Evolutionary conservation across 495 filamentous ascomycete genomes (phyloP), one percentile per base, ranked within the genome.

Genomic region (Paragyromitra xinjiangensis): DNA sequence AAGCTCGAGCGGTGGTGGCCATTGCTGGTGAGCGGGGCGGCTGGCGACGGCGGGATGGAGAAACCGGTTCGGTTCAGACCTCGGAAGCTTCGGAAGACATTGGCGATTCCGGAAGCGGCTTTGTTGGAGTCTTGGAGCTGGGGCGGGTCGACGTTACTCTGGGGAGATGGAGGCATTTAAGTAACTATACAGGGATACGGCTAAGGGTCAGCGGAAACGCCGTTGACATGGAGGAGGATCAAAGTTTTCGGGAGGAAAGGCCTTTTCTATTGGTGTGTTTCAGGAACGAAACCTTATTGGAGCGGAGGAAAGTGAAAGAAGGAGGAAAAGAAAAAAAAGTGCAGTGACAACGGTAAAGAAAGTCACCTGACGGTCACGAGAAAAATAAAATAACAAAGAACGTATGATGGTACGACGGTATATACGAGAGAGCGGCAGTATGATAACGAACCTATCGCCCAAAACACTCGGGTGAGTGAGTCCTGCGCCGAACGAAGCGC

Each of bases 401-500:
- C 34, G 39, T 64, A 70, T 65, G 51, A 74, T 77, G 58, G 51
- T 64, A 56, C 37, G 59, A 50, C 61, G 19, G 51, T 9, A 55
- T 55, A 56, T 69, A 42, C 22, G 51, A 26, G 51, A 48, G 44
- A 12, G 44, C 44, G 11, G 51, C 24, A 71, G 51, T 64, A 71
- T 64, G 45, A 61, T 71, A 51, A 71, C 77, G 50, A 78, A 78
- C 77, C 77, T 78, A 58, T 78, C 73, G 29, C 65, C 65, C 65
- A 64, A 61, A 78, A 78, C 58, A 78, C 77, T 78, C 77, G 74
- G 34, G 77, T 78, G 77, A 78, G 77, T 58, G 77, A 78, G 77
- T 78, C 73, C 77, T 78, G 73, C 77, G 77, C 77, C 65, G 77
- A 78, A 78, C 74, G 77, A 78, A 78, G 77, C 77, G 77, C 77